Conservation (phyloP, 2,329 filamentous ascomycete genomes). For the Calonectria montana region DNA sequence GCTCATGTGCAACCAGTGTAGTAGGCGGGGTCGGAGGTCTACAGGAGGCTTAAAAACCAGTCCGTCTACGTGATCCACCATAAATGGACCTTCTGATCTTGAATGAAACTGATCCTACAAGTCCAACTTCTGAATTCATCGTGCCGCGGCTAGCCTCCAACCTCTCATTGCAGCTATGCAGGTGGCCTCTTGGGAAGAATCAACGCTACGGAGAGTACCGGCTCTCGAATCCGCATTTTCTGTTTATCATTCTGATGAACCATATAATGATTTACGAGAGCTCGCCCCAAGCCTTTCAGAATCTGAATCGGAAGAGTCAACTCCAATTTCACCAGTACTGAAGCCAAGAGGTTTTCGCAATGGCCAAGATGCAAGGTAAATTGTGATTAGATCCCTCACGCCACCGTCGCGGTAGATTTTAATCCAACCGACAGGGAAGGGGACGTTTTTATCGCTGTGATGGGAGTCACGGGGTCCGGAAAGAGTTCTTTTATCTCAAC, state of each 20-base stretch:
- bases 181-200: neutral
- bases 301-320: neutral
- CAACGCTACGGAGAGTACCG: neutral
- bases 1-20: neutral
- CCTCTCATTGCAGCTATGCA: neutral
- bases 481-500: constrained; percentile 27
- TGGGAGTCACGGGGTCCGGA: constrained; percentile 25
- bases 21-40: neutral
- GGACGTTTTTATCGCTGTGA: constrained; percentile 23
- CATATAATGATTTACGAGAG: neutral
- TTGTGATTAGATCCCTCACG: neutral
- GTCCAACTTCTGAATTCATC: neutral
- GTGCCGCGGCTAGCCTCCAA: neutral
- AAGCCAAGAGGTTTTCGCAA: constrained; percentile 11
- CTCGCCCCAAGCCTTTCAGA: neutral
- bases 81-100: neutral
- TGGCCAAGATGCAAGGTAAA: constrained; percentile 6
- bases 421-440: neutral
- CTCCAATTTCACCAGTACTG: neutral
- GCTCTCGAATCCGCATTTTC: neutral
- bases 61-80: neutral
- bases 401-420: neutral
- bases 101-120: neutral
- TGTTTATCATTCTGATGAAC: neutral
- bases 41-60: neutral